Conservation (phyloP, 2,329 filamentous ascomycete genomes). For the Paecilomyces sp. region DNA sequence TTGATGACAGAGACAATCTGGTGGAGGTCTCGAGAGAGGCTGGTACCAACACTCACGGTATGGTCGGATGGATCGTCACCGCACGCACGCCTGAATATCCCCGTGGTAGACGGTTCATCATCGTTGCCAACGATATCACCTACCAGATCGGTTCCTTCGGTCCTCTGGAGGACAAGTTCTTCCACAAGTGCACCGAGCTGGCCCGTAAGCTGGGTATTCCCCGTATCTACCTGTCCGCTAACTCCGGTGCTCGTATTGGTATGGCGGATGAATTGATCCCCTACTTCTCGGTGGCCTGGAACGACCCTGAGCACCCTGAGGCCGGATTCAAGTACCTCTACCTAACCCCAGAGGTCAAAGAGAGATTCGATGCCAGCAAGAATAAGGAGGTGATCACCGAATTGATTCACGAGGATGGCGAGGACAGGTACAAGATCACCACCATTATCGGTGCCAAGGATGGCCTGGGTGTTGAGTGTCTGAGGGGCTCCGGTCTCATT, state of each 20-base stretch:
- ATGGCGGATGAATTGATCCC: constrained; percentile 96
- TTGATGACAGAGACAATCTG: constrained; percentile 88
- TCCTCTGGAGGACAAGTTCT: constrained; percentile 93
- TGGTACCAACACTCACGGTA: constrained; percentile 91
- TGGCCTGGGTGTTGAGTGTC: constrained; percentile 92
- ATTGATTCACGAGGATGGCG: constrained; percentile 74
- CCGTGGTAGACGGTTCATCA: constrained; percentile 81
- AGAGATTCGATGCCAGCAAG: constrained; percentile 73
- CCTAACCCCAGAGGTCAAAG: constrained; percentile 77
- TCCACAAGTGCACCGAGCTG: constrained; percentile 97
- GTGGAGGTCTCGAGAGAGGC: constrained; percentile 91
- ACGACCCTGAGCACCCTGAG: constrained; percentile 71
- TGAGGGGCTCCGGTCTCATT: constrained; percentile 95
- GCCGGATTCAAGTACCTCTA: constrained; percentile 96
- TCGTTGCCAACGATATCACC: constrained; percentile 98
- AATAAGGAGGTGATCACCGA: constrained; percentile 79
- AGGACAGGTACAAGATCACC: constrained; percentile 88
- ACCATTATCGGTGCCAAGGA: constrained; percentile 92
- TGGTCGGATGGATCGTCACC: constrained; percentile 97
- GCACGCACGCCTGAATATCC: constrained; percentile 95
- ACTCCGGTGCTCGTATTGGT: constrained; percentile 95
- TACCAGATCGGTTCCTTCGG: constrained; percentile 98
- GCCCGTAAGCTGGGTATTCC: constrained; percentile 92
- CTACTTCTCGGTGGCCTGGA: constrained; percentile 96
- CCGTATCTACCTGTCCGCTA: constrained; percentile 94